Conservation (phyloP, 2,329 filamentous ascomycete genomes). For the Fusarium falciforme region DNA sequence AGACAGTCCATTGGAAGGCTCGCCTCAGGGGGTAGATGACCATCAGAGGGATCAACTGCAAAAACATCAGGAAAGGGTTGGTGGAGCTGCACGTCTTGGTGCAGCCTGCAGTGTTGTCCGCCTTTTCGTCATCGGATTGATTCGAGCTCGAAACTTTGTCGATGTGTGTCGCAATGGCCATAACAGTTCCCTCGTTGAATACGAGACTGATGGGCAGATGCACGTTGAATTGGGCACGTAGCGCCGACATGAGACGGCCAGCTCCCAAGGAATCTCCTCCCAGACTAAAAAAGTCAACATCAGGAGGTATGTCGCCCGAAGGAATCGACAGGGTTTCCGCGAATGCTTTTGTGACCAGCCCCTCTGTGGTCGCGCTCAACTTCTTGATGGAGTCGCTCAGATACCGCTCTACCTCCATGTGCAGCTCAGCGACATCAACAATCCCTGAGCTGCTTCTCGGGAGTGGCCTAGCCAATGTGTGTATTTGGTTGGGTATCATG, state of each 20-base stretch:
- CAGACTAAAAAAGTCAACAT: slow-evolving; percentile 63
- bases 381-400: slow-evolving; percentile 36
- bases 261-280: slow-evolving; percentile 67
- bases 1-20: slow-evolving; percentile 64
- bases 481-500: slow-evolving; percentile 54
- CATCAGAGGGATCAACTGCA: slow-evolving; percentile 63
- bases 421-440: slow-evolving; percentile 51
- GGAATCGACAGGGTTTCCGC: slow-evolving; percentile 57
- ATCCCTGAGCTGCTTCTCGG: slow-evolving; percentile 46
- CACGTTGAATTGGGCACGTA: slow-evolving; percentile 62
- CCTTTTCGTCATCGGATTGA: neutral
- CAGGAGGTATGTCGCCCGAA: slow-evolving; percentile 50
- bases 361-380: slow-evolving; percentile 46
- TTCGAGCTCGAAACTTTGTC: slow-evolving; percentile 44
- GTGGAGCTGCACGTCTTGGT: slow-evolving; percentile 60
- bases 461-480: slow-evolving; percentile 49
- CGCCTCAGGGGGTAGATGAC: slow-evolving; percentile 63
- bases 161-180: slow-evolving; percentile 53
- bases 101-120: slow-evolving; percentile 48
- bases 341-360: slow-evolving; percentile 57
- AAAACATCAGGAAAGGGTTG: slow-evolving; percentile 58
- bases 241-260: slow-evolving; percentile 61
- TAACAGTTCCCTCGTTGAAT: slow-evolving; percentile 61
- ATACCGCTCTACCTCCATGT: slow-evolving; percentile 46
- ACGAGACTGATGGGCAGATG: slow-evolving; percentile 63